Evolutionary conservation across 345 rosid genomes (phyloP), one percentile per base, ranked within the genome.

Genomic region (Heritiera littoralis): DNA sequence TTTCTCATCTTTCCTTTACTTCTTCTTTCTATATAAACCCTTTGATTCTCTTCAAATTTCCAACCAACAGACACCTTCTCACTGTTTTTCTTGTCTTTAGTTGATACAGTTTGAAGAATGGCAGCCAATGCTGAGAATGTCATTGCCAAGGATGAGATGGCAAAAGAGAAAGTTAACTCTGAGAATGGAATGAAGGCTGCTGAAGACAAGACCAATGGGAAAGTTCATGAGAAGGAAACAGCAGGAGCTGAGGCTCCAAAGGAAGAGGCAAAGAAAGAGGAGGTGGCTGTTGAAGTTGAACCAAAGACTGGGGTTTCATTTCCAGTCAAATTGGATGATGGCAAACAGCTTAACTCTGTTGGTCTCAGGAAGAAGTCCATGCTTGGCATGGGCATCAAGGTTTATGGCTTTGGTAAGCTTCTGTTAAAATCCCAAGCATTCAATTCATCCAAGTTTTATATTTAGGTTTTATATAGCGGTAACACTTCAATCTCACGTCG

Each of bases 261-360:
- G 54, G 58, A 78, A 35, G 75, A 55, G 56, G 49, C 40, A 13
- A 58, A 75, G 82, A 55, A 83, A 71, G 82, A 82, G 77, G 85
- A 82, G 75, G 83, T 84, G 18, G 80, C 84, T 6, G 85, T 80
- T 30, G 88, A 84, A 73, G 80, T 84, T 18, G 91, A 90, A 81
- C 86, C 88, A 3, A 87, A 87, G 66, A 84, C 88, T 1, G 89
- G 89, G 51, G 46, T 87, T 58, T 72, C 90, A 0, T 90, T 86
- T 74, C 90, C 89, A 0, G 88, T 88, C 49, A 81, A 75, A 81
- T 48, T 85, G 81, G 85, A 77, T 83, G 88, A 87, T 76, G 93
- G 89, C 83, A 87, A 83, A 84, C 85, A 78, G 63, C 43, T 86
- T 79, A 46, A 48, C 66, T 77, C 79, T 46, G 81, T 81, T 72